Evolutionary conservation across 2,329 filamentous ascomycete genomes (phyloP).

Genomic region (Paecilomyces niveus): DNA sequence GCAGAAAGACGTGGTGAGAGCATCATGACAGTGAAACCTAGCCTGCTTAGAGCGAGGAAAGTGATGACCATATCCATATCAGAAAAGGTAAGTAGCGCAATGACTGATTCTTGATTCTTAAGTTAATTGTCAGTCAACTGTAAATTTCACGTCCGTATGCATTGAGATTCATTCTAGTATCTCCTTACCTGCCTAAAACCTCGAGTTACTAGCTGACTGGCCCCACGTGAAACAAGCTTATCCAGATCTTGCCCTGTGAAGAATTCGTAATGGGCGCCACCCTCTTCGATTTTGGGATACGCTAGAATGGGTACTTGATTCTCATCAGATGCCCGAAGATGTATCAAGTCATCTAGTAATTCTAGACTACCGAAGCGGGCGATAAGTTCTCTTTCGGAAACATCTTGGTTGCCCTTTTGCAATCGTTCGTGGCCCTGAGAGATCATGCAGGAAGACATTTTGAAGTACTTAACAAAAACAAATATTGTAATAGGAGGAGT

Average conservation of each 20-base stretch:
- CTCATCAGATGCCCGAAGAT: conserved; percentile 29
- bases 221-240: conserved; percentile 33
- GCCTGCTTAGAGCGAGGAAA: conserved; percentile 39
- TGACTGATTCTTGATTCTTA: conserved; percentile 12
- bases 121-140: conserved; percentile 1
- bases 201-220: conserved; percentile 21
- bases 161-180: too few relatives aligned
- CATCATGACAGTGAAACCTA: conserved; percentile 39
- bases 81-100: conserved; percentile 36
- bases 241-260: conserved; percentile 37
- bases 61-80: conserved; percentile 37
- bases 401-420: not conserved
- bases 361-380: conserved; percentile 32
- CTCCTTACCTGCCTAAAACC: conserved; percentile 15
- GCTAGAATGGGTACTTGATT: conserved; percentile 37
- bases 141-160: not conserved
- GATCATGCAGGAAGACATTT: not conserved
- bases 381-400: conserved; percentile 12
- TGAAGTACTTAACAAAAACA: not conserved
- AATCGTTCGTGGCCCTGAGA: not conserved
- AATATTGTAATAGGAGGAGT: not conserved
- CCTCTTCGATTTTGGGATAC: conserved; percentile 28
- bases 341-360: conserved; percentile 37
- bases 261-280: conserved; percentile 29
- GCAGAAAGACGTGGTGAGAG: conserved; percentile 38